Conservation (phyloP, 441 rosid species). For the Populus hybrid region DNA sequence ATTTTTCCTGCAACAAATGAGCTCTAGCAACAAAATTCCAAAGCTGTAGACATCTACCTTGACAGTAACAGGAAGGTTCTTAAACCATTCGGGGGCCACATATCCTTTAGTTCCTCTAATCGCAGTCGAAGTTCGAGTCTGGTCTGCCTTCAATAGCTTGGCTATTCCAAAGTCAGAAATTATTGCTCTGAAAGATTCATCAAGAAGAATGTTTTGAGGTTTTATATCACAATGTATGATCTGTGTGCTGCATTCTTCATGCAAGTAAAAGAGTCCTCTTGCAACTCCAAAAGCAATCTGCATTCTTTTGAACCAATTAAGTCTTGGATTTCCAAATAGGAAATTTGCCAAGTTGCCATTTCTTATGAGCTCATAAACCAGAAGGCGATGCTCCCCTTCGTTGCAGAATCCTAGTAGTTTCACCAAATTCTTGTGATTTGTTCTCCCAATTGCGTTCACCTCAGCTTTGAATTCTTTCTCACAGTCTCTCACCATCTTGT, state of each 20-base stretch:
- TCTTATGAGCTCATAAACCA: constrained; percentile 47
- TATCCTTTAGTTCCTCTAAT: constrained; percentile 42
- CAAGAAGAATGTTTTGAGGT: constrained; percentile 41
- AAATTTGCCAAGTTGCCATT: constrained; percentile 35
- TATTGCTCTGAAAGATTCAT: constrained; percentile 24
- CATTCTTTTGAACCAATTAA: constrained; percentile 29
- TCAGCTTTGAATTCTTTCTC: constrained; percentile 36
- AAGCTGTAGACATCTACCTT: constrained; percentile 55
- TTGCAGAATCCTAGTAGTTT: constrained; percentile 42
- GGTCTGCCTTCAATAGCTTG: constrained; percentile 36
- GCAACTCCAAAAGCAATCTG: constrained; percentile 31
- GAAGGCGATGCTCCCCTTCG: constrained; percentile 33
- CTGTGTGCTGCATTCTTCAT: constrained; percentile 37
- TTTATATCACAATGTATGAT: constrained; percentile 49
- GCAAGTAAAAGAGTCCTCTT: constrained; percentile 39
- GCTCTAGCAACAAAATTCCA: constrained; percentile 46
- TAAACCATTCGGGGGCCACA: constrained; percentile 44
- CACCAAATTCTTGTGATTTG: constrained; percentile 48
- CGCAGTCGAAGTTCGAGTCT: constrained; percentile 30
- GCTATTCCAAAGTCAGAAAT: constrained; percentile 45
- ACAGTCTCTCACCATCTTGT: constrained; percentile 17
- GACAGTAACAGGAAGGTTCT: constrained; percentile 36
- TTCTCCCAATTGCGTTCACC: constrained; percentile 32
- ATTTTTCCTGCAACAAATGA: constrained; percentile 46
- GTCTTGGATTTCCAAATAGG: constrained; percentile 21